A percentile compares a stretch with the other conserved stretches of the same genome.
Conservation (phyloP, 177 flowering plant genomes). For the Vitis hybrid region DNA sequence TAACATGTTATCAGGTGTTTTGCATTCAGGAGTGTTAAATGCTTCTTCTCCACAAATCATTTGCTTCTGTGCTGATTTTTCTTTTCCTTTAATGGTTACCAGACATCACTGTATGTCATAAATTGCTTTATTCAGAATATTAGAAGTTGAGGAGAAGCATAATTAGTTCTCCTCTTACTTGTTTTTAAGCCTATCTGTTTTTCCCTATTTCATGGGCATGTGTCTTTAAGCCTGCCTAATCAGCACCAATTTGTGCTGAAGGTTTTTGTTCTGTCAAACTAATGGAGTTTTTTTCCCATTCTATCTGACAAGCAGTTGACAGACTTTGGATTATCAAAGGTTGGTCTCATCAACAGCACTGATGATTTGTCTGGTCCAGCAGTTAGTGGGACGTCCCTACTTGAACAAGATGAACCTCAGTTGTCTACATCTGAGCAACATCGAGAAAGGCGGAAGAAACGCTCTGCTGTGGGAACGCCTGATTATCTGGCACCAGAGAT, state of each 20-base stretch:
- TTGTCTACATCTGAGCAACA: slow-evolving; percentile 57
- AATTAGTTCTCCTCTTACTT: no score
- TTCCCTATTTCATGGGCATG: background rate
- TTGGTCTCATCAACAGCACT: slow-evolving; percentile 94
- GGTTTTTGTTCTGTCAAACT: background rate
- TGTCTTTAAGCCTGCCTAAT: slow-evolving; percentile 7
- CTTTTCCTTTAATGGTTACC: background rate
- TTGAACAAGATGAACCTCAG: slow-evolving; percentile 62
- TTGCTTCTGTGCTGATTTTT: background rate
- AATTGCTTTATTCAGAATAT: no score
- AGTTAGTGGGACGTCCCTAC: slow-evolving; percentile 71
- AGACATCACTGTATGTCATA: no score
- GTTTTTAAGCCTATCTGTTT: no score
- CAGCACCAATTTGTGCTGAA: background rate
- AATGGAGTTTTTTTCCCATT: background rate
- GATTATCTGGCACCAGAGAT: slow-evolving; percentile 99
- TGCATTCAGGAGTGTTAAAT: no score
- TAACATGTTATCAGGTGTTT: no score
- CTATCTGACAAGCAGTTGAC: slow-evolving; percentile 59
- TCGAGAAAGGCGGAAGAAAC: slow-evolving; percentile 76
- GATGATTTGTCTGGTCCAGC: slow-evolving; percentile 95
- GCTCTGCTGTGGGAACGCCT: slow-evolving; percentile 99
- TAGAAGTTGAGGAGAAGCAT: no score
- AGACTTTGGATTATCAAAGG: slow-evolving; percentile 93
- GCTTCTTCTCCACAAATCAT: background rate